A percentile compares a stretch with the other conserved stretches of the same genome.
Evolutionary conservation across 257 asterid genomes (phyloP).

Genomic region (Solanum virginianum): DNA sequence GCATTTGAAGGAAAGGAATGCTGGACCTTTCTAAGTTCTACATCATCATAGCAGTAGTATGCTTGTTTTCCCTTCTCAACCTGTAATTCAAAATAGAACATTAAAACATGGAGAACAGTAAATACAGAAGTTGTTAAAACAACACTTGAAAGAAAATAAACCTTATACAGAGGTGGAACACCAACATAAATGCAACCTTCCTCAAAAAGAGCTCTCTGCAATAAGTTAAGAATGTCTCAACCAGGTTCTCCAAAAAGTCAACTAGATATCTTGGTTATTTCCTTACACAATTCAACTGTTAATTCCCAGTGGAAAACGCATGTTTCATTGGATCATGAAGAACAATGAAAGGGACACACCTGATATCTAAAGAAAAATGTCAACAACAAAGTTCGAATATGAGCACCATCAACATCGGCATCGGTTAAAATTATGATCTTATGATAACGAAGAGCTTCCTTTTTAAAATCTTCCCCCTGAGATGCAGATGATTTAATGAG

Average conservation of each 20-base stretch:
- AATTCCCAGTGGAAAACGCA: background rate
- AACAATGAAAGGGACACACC: slow-evolving; percentile 32
- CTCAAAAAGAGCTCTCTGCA: slow-evolving; percentile 90
- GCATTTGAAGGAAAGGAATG: slow-evolving; percentile 82
- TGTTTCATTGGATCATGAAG: background rate
- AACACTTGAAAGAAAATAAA: slow-evolving; percentile 8
- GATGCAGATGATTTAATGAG: slow-evolving; percentile 2
- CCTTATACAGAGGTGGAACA: slow-evolving; percentile 97
- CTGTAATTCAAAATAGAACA: slow-evolving; percentile 21
- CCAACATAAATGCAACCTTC: slow-evolving; percentile 96
- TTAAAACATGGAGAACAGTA: background rate
- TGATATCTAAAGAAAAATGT: slow-evolving; percentile 94
- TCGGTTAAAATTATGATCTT: slow-evolving; percentile 92
- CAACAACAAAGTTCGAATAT: slow-evolving; percentile 78
- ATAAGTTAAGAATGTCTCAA: slow-evolving; percentile 11
- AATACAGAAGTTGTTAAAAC: background rate
- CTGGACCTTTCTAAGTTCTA: slow-evolving; percentile 57
- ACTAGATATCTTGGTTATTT: background rate
- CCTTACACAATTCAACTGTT: background rate
- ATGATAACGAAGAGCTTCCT: slow-evolving; percentile 93
- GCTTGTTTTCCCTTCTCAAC: slow-evolving; percentile 92
- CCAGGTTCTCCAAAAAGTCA: slow-evolving; percentile 3
- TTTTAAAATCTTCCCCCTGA: slow-evolving; percentile 91
- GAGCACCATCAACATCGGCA: slow-evolving; percentile 99
- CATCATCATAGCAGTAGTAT: slow-evolving; percentile 76